Percentiles rank a stretch among this genome's conserved stretches.
Conservation (phyloP, 2,329 filamentous ascomycete genomes). For the Cryoendolithus antarcticus region DNA sequence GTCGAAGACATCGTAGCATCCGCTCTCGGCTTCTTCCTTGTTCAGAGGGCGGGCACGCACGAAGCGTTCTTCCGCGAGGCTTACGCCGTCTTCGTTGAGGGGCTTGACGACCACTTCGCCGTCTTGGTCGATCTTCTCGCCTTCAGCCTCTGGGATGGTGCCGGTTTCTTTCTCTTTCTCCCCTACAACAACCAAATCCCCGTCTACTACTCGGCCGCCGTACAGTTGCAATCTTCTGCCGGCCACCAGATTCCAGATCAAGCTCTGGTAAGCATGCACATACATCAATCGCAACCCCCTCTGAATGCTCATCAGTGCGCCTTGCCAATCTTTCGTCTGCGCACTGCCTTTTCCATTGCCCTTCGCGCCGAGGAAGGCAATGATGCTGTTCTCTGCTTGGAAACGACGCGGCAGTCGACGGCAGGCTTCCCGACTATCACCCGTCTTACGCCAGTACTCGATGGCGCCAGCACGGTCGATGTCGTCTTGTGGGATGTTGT, state of each 20-base stretch:
- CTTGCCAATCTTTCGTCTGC: conserved; percentile 58
- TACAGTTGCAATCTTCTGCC: conserved; percentile 69
- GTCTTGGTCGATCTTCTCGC: conserved; percentile 39
- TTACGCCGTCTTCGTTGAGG: conserved; percentile 42
- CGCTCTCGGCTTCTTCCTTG: conserved; percentile 63
- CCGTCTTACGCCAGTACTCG: conserved; percentile 54
- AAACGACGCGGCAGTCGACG: conserved; percentile 60
- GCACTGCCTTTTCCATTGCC: conserved; percentile 34
- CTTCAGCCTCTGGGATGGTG: conserved; percentile 22
- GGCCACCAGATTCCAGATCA: conserved; percentile 82
- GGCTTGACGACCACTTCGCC: conserved; percentile 56
- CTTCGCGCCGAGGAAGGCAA: conserved; percentile 55
- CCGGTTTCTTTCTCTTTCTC: conserved; percentile 38
- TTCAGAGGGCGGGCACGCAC: conserved; percentile 62
- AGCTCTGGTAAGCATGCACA: conserved; percentile 88
- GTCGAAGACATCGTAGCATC: conserved; percentile 71
- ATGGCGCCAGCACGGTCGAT: conserved; percentile 67
- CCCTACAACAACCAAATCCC: conserved; percentile 65
- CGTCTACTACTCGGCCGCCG: conserved; percentile 62
- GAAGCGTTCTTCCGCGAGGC: conserved; percentile 44
- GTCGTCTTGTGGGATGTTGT: conserved; percentile 60
- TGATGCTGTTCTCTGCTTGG: conserved; percentile 64
- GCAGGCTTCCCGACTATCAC: conserved; percentile 6
- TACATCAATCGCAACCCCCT: conserved; percentile 85
- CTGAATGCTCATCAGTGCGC: conserved; percentile 68